Conservation (phyloP, 805 yeast species). For the Spencermartinsiella europaea region DNA sequence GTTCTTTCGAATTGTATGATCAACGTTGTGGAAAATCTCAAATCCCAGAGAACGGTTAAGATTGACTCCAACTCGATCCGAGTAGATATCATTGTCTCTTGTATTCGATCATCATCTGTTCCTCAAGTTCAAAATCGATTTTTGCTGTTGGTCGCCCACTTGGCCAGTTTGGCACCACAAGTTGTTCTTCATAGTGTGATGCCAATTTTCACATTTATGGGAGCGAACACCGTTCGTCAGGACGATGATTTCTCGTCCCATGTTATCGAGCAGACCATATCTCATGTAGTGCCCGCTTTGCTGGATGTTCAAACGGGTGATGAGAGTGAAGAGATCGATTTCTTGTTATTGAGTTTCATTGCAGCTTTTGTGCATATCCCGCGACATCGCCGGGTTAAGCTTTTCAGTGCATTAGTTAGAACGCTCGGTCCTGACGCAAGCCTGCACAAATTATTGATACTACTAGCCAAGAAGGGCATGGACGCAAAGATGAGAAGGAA, state of each 20-base stretch:
- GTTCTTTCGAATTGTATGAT: conserved; percentile 82
- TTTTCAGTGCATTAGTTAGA: conserved; percentile 73
- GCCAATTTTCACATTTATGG: conserved; percentile 99
- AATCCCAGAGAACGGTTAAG: conserved; percentile 39
- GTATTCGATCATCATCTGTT: conserved; percentile 81
- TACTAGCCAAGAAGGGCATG: conserved; percentile 77
- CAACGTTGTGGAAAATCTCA: conserved; percentile 49
- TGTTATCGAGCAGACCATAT: conserved; percentile 87
- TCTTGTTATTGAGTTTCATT: conserved; percentile 81
- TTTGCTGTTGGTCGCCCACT: conserved; percentile 74
- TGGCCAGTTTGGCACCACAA: conserved; percentile 88
- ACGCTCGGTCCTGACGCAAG: conserved; percentile 67
- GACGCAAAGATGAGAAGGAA: conserved; percentile 50
- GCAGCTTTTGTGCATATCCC: conserved; percentile 95
- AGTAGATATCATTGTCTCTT: conserved; percentile 85
- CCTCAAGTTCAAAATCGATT: conserved; percentile 94
- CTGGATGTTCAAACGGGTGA: conserved; percentile 41
- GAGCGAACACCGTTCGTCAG: conserved; percentile 93
- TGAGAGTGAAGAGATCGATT: conserved; percentile 64
- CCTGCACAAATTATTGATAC: conserved; percentile 65
- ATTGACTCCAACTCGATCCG: conserved; percentile 65
- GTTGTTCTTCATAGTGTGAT: conserved; percentile 89
- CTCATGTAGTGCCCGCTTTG: conserved; percentile 87
- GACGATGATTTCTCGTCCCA: conserved; percentile 93
- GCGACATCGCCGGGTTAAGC: conserved; percentile 85